These are phyloP conservation scores for Paraleonurus japonicus DNA, from an alignment of 257 asterid genomes.

Conservation along the genomic window DNA sequence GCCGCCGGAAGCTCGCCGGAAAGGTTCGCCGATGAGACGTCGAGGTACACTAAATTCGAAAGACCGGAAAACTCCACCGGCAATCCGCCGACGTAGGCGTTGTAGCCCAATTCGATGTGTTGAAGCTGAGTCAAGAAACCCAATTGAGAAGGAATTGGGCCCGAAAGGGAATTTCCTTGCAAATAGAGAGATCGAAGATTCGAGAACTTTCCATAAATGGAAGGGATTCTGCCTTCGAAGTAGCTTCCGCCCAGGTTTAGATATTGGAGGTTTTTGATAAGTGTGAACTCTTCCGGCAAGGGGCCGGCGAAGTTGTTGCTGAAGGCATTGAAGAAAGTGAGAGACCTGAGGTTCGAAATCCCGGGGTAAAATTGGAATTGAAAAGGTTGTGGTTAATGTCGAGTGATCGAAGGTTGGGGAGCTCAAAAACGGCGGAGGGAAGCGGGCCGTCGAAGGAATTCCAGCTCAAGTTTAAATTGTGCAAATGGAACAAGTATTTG, in stretches of 20 bases:
- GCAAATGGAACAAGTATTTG: slow-evolving; percentile 47
- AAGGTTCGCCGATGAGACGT: slow-evolving; percentile 60
- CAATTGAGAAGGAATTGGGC: slow-evolving; percentile 57
- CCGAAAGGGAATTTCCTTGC: slow-evolving; percentile 68
- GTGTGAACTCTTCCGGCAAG: slow-evolving; percentile 55
- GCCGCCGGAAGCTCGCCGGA: slow-evolving; percentile 67
- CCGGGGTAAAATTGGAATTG: slow-evolving; percentile 68
- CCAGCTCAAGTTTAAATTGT: slow-evolving; percentile 61
- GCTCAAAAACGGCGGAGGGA: slow-evolving; percentile 50
- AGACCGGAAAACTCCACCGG: slow-evolving; percentile 47
- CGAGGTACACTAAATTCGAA: slow-evolving; percentile 55
- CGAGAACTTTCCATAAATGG: slow-evolving; percentile 46
- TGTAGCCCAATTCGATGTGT: slow-evolving; percentile 77
- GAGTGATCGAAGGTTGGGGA: slow-evolving; percentile 50
- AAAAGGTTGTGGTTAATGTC: slow-evolving; percentile 71
- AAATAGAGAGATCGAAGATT: slow-evolving; percentile 50
- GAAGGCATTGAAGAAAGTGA: slow-evolving; percentile 53
- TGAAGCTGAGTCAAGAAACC: slow-evolving; percentile 48
- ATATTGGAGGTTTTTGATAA: slow-evolving; percentile 59
- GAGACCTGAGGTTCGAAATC: slow-evolving; percentile 53
- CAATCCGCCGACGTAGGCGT: slow-evolving; percentile 45
- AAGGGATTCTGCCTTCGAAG: slow-evolving; percentile 68
- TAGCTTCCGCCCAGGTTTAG: slow-evolving; percentile 90
- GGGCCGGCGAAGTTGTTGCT: slow-evolving; percentile 76
- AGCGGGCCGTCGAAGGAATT: slow-evolving; percentile 67